A percentile compares a stretch with the other conserved stretches of the same genome.
These are phyloP conservation scores for Metarhizium anisopliae DNA, from an alignment of 2,329 filamentous ascomycete species.

Conservation along the genomic window DNA sequence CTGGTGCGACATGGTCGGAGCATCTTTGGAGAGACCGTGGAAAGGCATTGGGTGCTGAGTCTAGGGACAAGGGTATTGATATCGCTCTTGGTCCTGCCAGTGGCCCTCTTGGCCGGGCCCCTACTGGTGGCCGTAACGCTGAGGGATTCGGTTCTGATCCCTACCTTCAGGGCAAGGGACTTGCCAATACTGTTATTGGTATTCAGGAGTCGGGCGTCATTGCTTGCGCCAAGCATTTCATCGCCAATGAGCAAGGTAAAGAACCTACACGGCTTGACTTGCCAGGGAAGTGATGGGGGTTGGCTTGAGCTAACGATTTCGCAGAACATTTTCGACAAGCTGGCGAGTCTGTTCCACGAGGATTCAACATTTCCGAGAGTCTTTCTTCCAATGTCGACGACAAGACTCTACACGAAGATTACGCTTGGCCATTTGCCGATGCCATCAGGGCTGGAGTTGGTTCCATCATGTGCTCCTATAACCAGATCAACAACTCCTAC, in stretches of 20 bases:
- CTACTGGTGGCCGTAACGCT: slow-evolving; percentile 49
- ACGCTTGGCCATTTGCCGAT: slow-evolving; percentile 71
- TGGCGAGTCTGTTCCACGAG: slow-evolving; percentile 40
- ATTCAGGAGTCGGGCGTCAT: slow-evolving; percentile 78
- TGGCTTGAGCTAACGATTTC: neutral
- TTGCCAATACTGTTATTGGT: slow-evolving; percentile 65
- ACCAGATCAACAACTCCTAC: slow-evolving; percentile 74
- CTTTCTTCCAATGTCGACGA: slow-evolving; percentile 59
- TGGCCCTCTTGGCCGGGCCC: slow-evolving; percentile 37
- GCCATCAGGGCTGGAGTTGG: slow-evolving; percentile 59
- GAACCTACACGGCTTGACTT: neutral
- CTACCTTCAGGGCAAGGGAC: slow-evolving; percentile 62
- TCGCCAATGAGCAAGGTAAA: slow-evolving; percentile 59
- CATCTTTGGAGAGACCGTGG: slow-evolving; percentile 49
- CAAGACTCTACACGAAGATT: slow-evolving; percentile 66
- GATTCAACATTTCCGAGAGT: slow-evolving; percentile 53
- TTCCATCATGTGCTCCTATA: slow-evolving; percentile 60
- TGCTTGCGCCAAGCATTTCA: slow-evolving; percentile 72
- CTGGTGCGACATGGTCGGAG: slow-evolving; percentile 77
- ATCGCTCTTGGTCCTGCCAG: slow-evolving; percentile 50
- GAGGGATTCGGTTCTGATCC: slow-evolving; percentile 64
- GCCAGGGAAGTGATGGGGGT: neutral
- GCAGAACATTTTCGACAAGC: slow-evolving; percentile 62
- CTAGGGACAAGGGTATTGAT: slow-evolving; percentile 68
- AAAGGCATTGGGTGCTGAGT: slow-evolving; percentile 47